Evolutionary conservation across 352 stramenopile genomes (phyloP).

Genomic region (Phytophthora pluvialis): DNA sequence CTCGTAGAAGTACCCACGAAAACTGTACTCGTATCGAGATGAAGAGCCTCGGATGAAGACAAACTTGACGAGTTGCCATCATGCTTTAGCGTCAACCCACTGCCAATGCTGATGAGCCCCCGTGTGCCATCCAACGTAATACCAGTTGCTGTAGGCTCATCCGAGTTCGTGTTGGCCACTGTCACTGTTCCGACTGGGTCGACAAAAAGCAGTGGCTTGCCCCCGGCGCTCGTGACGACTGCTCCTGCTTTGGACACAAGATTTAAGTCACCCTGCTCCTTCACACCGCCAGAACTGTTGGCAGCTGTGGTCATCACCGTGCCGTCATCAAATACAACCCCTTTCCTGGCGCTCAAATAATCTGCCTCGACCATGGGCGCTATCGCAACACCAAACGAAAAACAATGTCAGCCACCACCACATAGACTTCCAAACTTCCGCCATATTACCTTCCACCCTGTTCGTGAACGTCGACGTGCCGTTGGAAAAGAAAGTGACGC

Average conservation of each 20-base stretch:
- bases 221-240: conserved; percentile 66
- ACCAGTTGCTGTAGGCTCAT: conserved; percentile 49
- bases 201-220: conserved; percentile 63
- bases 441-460: conserved; percentile 51
- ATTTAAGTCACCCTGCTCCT: conserved; percentile 77
- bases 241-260: conserved; percentile 72
- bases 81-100: conserved; percentile 47
- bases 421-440: background rate
- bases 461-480: conserved; percentile 75
- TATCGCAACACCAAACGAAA: conserved; percentile 23
- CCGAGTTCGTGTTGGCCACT: conserved; percentile 50
- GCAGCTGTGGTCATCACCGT: conserved; percentile 83
- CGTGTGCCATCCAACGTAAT: conserved; percentile 56
- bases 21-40: conserved; percentile 56
- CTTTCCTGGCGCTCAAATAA: conserved; percentile 67
- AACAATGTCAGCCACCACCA: background rate
- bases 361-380: conserved; percentile 68
- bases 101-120: conserved; percentile 49
- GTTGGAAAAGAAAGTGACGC: conserved; percentile 71
- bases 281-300: conserved; percentile 79
- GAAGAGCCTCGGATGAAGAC: conserved; percentile 44
- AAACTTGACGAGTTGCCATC: conserved; percentile 54
- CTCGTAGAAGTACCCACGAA: conserved; percentile 24
- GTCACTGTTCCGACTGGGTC: conserved; percentile 59
- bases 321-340: conserved; percentile 75